Conservation (phyloP, 1,284 basidiomycete genomes). For the Papiliotrema flavescens region DNA sequence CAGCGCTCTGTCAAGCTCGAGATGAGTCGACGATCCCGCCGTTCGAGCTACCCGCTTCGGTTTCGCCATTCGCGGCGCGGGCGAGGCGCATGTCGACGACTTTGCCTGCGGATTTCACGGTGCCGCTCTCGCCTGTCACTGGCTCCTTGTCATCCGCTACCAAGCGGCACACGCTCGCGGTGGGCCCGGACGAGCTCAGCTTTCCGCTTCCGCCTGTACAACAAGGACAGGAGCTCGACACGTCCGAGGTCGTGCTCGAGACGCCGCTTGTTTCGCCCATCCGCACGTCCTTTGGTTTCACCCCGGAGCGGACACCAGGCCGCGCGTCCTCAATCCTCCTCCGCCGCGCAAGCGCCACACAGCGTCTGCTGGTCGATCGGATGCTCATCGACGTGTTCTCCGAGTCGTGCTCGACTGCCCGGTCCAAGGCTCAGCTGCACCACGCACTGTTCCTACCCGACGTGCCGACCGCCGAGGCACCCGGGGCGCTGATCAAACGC, state of each 20-base stretch:
- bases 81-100: conserved; percentile 22
- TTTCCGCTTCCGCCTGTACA: neutral
- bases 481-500: conserved; percentile 18
- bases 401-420: conserved; percentile 44
- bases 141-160: conserved; percentile 8
- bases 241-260: neutral
- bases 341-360: conserved; percentile 63
- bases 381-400: conserved; percentile 49
- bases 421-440: conserved; percentile 37
- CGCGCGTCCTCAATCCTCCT: conserved; percentile 60
- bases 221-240: neutral
- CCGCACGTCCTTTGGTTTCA: conserved; percentile 17
- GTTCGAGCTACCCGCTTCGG: conserved; percentile 45
- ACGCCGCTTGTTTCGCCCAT: conserved; percentile 17
- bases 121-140: neutral
- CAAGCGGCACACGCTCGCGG: conserved; percentile 33
- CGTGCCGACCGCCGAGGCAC: conserved; percentile 7
- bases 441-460: conserved; percentile 29
- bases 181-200: conserved; percentile 8
- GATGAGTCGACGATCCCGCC: conserved; percentile 41
- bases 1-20: conserved; percentile 55
- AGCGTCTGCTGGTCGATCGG: conserved; percentile 56
- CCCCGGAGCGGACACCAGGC: conserved; percentile 10
- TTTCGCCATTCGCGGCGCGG: conserved; percentile 28
- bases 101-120: neutral